Percentiles rank a stretch among this genome's conserved stretches.
These are phyloP conservation scores for Exophiala phaeomuriformis DNA, from an alignment of 2,329 filamentous ascomycete genomes.

Conservation along the genomic window DNA sequence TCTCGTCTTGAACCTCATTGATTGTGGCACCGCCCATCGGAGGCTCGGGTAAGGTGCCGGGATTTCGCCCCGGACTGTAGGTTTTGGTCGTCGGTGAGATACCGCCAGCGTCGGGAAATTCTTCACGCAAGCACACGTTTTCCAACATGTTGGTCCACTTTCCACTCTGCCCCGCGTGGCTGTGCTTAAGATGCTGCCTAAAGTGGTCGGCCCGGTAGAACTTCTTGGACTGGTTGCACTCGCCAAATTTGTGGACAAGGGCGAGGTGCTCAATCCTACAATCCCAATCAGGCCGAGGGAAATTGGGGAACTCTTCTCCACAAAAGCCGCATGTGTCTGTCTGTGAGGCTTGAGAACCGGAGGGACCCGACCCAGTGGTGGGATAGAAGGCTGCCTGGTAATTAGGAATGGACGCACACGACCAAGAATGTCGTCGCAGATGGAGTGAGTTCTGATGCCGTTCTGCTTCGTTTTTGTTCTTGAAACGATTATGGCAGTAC, in stretches of 20 bases:
- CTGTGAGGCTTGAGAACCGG: conserved; percentile 32
- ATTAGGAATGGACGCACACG: conserved; percentile 72
- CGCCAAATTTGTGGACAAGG: conserved; percentile 88
- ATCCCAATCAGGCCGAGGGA: conserved; percentile 77
- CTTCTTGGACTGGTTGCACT: conserved; percentile 97
- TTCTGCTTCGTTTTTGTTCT: conserved; percentile 98
- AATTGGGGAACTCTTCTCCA: conserved; percentile 77
- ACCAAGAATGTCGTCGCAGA: conserved; percentile 89
- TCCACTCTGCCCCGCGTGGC: conserved; percentile 87
- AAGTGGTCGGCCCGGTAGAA: conserved; percentile 98
- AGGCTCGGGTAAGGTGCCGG: conserved; percentile 15
- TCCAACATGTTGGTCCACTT: conserved; percentile 99
- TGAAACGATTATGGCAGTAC: conserved; percentile 92
- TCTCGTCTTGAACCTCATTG: conserved; percentile 21
- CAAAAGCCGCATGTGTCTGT: conserved; percentile 87
- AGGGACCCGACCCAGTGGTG: conserved; percentile 46
- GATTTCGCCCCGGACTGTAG: conserved; percentile 18
- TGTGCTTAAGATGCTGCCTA: conserved; percentile 95
- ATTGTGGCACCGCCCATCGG: conserved; percentile 24
- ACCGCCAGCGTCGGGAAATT: conserved; percentile 41
- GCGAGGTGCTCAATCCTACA: conserved; percentile 78
- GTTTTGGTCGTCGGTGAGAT: conserved; percentile 23
- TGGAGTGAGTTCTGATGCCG: conserved; percentile 94
- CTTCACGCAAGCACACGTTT: conserved; percentile 92
- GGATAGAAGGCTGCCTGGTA: conserved; percentile 81